Conservation (phyloP, 805 yeast genomes). For the Cyberlindnera maclurae region DNA sequence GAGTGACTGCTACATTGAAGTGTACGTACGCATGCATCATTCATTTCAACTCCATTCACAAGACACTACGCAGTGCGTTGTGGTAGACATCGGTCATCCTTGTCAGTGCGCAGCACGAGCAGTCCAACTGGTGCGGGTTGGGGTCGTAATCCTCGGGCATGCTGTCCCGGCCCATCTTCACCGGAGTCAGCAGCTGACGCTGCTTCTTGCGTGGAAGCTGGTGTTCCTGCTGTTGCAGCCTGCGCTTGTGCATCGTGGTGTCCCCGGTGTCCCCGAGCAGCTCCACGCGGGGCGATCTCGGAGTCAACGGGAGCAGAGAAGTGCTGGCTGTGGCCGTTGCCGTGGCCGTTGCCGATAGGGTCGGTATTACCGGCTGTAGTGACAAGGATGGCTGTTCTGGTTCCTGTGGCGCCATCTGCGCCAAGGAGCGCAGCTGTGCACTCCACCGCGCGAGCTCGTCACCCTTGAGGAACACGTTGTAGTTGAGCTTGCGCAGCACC, state of each 20-base stretch:
- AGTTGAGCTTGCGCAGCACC: conserved; percentile 17
- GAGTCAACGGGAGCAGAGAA: conserved; percentile 15
- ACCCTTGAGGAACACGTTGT: conserved; percentile 18
- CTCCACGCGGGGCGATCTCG: conserved; percentile 18
- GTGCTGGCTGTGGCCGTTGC: background rate
- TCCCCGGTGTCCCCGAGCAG: no score
- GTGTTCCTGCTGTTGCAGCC: no score
- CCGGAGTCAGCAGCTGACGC: conserved; percentile 3
- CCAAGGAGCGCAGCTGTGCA: conserved; percentile 3
- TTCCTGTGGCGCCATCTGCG: conserved; percentile 1
- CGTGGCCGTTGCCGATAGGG: no score
- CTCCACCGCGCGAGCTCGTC: conserved; percentile 10
- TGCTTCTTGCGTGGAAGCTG: no score
- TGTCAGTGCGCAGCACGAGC: conserved; percentile 17
- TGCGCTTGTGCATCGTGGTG: background rate
- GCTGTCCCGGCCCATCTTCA: background rate
- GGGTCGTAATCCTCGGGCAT: background rate
- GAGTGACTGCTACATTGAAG: no score
- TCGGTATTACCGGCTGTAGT: no score
- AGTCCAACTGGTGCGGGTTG: conserved; percentile 6
- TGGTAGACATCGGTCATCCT: conserved; percentile 16
- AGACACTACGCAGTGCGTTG: background rate
- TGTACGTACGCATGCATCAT: no score
- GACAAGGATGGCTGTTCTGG: conserved; percentile 1
- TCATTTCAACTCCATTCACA: no score